Conservation (phyloP, 495 filamentous ascomycete genomes). For the Tetracladium marchalianum region DNA sequence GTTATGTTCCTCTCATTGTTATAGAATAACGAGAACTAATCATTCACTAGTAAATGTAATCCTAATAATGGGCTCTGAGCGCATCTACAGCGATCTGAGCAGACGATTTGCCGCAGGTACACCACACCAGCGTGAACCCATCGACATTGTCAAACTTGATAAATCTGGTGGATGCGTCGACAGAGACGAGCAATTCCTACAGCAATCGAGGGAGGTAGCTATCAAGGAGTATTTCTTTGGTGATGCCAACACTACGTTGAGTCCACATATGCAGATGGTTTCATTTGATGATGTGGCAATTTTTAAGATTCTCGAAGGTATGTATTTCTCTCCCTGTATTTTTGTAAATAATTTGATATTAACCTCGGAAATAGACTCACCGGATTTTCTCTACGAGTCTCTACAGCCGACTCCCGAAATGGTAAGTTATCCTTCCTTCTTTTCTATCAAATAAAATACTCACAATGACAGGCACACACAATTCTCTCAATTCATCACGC, state of each 20-base stretch:
- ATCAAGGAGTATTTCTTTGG: conserved; percentile 96
- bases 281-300: conserved; percentile 63
- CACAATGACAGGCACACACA: too few species aligned
- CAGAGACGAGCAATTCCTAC: conserved; percentile 66
- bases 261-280: conserved; percentile 72
- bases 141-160: conserved; percentile 67
- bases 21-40: not conserved
- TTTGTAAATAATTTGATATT: not conserved
- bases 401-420: too few species aligned
- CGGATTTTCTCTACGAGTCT: not conserved
- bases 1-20: conserved; percentile 14
- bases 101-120: conserved; percentile 55
- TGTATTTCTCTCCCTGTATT: not conserved
- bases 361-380: not conserved
- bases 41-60: conserved; percentile 55
- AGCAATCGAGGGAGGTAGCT: conserved; percentile 55
- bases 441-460: not conserved
- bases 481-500: conserved; percentile 68
- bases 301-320: conserved; percentile 51
- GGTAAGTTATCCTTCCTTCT: too few species aligned
- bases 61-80: conserved; percentile 75
- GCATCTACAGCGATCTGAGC: conserved; percentile 67
- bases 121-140: conserved; percentile 43
- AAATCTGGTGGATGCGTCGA: conserved; percentile 86
- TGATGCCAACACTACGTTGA: conserved; percentile 61